Conservation (phyloP, 2,329 filamentous ascomycete genomes). For the Xylaria sp. region DNA sequence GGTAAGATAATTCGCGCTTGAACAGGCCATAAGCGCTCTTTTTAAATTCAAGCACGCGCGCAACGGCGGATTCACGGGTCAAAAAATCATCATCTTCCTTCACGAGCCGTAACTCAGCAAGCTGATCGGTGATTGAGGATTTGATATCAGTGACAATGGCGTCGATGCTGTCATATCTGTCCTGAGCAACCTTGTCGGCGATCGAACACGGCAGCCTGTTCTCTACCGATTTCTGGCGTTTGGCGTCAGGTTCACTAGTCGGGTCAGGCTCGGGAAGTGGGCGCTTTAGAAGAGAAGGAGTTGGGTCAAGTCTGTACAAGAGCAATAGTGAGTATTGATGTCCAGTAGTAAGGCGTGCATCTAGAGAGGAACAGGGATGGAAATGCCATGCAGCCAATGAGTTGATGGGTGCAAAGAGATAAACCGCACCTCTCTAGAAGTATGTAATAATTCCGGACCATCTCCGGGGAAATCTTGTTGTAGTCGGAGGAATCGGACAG, state of each 20-base stretch:
- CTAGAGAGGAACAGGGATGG: constrained; percentile 5
- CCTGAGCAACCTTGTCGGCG: constrained; percentile 63
- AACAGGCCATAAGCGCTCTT: constrained; percentile 72
- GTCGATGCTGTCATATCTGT: constrained; percentile 70
- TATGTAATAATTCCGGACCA: constrained; percentile 47
- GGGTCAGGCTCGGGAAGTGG: constrained; percentile 58
- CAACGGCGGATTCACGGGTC: constrained; percentile 53
- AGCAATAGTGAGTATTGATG: constrained; percentile 23
- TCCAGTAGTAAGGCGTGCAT: background rate
- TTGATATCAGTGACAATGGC: constrained; percentile 71
- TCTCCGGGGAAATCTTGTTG: constrained; percentile 42
- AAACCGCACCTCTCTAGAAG: constrained; percentile 48
- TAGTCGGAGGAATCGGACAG: constrained; percentile 27
- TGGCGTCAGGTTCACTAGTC: constrained; percentile 65
- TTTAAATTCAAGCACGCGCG: constrained; percentile 67
- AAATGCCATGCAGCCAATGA: constrained; percentile 12
- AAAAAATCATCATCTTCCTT: constrained; percentile 41
- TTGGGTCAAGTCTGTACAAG: constrained; percentile 62
- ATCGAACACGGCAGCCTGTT: constrained; percentile 57
- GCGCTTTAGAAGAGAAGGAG: constrained; percentile 66
- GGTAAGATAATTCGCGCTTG: constrained; percentile 68
- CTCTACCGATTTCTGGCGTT: constrained; percentile 69
- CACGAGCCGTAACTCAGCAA: constrained; percentile 56
- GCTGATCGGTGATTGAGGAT: constrained; percentile 59
- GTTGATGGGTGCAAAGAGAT: constrained; percentile 7